Conservation (phyloP, 1,284 basidiomycete genomes). For the Naganishia sp. region DNA sequence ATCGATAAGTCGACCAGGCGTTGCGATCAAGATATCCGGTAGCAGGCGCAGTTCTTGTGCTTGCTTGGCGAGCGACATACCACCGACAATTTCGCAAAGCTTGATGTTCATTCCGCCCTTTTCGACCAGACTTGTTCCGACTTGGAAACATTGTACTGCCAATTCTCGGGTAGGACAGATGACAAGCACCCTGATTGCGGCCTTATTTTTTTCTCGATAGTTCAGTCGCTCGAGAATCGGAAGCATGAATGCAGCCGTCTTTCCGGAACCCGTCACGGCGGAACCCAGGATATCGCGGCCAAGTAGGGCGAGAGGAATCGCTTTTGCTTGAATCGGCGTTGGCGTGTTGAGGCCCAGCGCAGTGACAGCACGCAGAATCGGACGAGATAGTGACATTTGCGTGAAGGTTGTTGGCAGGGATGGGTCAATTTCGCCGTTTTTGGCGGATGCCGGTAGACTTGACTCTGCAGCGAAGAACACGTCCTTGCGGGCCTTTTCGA, state of each 20-base stretch:
- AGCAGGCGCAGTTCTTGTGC: slow-evolving; percentile 79
- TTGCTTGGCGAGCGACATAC: slow-evolving; percentile 86
- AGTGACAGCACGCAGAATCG: slow-evolving; percentile 81
- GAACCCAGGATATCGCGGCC: slow-evolving; percentile 94
- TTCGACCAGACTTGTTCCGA: slow-evolving; percentile 76
- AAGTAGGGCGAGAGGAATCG: slow-evolving; percentile 86
- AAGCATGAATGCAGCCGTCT: slow-evolving; percentile 94
- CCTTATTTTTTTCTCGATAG: slow-evolving; percentile 82
- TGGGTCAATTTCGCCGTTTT: slow-evolving; percentile 47
- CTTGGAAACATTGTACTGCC: slow-evolving; percentile 90
- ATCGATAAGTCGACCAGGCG: slow-evolving; percentile 93
- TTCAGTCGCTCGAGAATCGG: slow-evolving; percentile 88
- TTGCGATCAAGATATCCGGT: slow-evolving; percentile 91
- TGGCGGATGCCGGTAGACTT: slow-evolving; percentile 51
- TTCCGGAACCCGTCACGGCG: slow-evolving; percentile 93
- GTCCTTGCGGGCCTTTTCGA: slow-evolving; percentile 73
- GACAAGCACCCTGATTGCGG: slow-evolving; percentile 89
- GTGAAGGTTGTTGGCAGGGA: slow-evolving; percentile 65
- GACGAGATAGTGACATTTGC: slow-evolving; percentile 84
- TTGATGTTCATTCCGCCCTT: slow-evolving; percentile 78
- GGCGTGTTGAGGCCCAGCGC: slow-evolving; percentile 78
- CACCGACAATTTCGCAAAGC: slow-evolving; percentile 88
- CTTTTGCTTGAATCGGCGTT: slow-evolving; percentile 91
- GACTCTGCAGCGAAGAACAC: slow-evolving; percentile 77
- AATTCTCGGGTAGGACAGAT: slow-evolving; percentile 92